A percentile compares a stretch with the other conserved stretches of the same genome.
Conservation (phyloP, 768 basidiomycete genomes). For the Suillus subluteus region DNA sequence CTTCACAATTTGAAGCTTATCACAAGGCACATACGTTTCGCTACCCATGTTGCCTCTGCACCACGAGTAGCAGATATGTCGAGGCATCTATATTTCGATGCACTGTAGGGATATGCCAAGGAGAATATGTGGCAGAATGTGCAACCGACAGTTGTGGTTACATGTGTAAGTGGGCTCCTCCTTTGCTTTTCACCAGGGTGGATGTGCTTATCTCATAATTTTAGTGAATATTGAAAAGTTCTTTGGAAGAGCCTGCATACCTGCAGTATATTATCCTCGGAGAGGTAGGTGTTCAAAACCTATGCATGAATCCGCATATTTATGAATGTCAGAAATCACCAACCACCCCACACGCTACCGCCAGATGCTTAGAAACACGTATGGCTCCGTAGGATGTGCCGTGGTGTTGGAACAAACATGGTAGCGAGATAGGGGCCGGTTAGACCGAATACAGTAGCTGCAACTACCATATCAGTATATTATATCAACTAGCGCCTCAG, state of each 20-base stretch:
- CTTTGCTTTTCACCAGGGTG: too few species aligned
- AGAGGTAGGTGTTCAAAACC: too few species aligned
- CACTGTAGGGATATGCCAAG: neutral
- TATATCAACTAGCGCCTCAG: too few species aligned
- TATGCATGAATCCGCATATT: fast-evolving
- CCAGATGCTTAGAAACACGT: too few species aligned
- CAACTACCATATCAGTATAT: too few species aligned
- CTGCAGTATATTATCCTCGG: neutral
- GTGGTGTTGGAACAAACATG: too few species aligned
- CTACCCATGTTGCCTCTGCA: neutral
- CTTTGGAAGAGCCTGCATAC: neutral
- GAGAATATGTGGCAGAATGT: neutral
- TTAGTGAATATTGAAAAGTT: neutral
- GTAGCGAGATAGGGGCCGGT: too few species aligned
- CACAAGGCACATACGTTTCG: neutral
- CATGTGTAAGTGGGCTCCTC: neutral
- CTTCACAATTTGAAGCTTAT: neutral
- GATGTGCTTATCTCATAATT: too few species aligned
- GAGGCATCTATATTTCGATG: neutral
- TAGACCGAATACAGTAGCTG: too few species aligned
- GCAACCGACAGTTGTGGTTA: neutral
- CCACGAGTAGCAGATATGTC: neutral
- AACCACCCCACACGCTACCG: too few species aligned
- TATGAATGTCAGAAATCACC: too few species aligned
- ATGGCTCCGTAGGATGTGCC: too few species aligned